A percentile compares a stretch with the other conserved stretches of the same genome.
Evolutionary conservation across 2,329 filamentous ascomycete species (phyloP).

Genomic region (Pyrenochaeta sp.): DNA sequence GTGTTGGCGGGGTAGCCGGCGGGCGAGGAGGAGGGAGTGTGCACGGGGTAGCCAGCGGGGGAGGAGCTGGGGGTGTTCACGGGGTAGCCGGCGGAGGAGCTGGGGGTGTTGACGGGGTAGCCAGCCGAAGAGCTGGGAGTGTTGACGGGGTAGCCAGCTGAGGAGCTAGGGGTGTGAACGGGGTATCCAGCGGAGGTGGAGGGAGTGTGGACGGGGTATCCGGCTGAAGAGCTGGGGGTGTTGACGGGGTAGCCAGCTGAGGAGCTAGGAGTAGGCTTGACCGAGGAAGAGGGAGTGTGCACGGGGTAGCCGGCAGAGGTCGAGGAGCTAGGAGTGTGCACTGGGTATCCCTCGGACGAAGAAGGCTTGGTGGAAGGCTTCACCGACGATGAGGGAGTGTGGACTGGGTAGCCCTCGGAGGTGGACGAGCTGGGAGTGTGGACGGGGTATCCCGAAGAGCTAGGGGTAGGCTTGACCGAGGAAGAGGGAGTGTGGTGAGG

Average conservation of each 20-base stretch:
- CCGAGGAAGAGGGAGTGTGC: too few species aligned
- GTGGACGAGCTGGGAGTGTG: constrained; percentile 6
- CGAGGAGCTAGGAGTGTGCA: constrained; percentile 2
- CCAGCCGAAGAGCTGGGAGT: constrained; percentile 2
- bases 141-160: constrained; percentile 3
- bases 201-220: constrained; percentile 2
- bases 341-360: constrained; percentile 5
- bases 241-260: too few species aligned
- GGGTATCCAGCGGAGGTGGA: constrained; percentile 8
- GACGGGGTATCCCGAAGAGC: constrained; percentile 8
- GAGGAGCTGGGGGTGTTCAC: constrained; percentile 2
- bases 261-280: too few species aligned
- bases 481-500: constrained; percentile 1
- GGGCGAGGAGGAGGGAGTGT: constrained; percentile 20
- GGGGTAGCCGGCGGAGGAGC: constrained; percentile 9
- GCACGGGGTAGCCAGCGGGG: constrained; percentile 4
- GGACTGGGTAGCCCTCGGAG: constrained; percentile 2
- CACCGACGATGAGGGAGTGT: constrained; percentile 3
- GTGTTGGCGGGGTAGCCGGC: constrained; percentile 14
- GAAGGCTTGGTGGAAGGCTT: constrained; percentile 7
- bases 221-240: too few species aligned
- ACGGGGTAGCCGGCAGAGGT: constrained; percentile 8
- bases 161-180: constrained; percentile 4
- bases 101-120: not conserved
- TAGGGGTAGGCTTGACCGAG: too few species aligned